These are phyloP conservation scores for Yamadazyma tumulicola DNA, from an alignment of 805 yeast genomes.

Conservation along the genomic window DNA sequence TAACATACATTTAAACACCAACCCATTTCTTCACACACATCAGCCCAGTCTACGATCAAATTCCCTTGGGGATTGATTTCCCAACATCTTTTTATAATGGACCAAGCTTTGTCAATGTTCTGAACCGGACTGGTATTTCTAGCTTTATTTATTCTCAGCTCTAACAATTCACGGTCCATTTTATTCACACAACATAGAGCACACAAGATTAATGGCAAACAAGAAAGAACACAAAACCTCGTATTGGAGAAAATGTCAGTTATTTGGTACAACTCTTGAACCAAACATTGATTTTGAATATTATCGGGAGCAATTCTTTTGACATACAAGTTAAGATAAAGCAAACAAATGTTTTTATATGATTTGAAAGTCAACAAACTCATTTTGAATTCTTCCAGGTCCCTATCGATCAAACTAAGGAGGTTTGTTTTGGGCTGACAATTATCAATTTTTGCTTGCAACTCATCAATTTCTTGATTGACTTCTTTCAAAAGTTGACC, in stretches of 20 bases:
- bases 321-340: conserved; percentile 9
- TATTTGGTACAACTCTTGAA: conserved; percentile 3
- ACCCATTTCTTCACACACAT: conserved; percentile 22
- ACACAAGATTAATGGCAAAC: conserved; percentile 20
- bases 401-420: conserved; percentile 1
- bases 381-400: neutral
- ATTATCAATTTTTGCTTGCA: conserved; percentile 5
- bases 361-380: conserved; percentile 4
- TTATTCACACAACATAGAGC: conserved; percentile 21
- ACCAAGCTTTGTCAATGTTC: conserved; percentile 15
- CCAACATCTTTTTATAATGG: conserved; percentile 19
- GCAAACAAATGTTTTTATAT: conserved; percentile 1
- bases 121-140: conserved; percentile 14
- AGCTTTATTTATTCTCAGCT: conserved; percentile 13
- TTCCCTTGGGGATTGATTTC: conserved; percentile 16
- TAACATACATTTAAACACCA: conserved; percentile 18
- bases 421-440: conserved; percentile 6
- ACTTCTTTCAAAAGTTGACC: neutral
- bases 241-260: conserved; percentile 7
- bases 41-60: conserved; percentile 20
- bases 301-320: conserved; percentile 6
- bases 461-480: neutral
- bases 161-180: conserved; percentile 18
- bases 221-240: conserved; percentile 14
- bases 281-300: conserved; percentile 5